Evolutionary conservation across 169 alveolate species (phyloP).

Genomic region (Amoebophrya sp.): DNA sequence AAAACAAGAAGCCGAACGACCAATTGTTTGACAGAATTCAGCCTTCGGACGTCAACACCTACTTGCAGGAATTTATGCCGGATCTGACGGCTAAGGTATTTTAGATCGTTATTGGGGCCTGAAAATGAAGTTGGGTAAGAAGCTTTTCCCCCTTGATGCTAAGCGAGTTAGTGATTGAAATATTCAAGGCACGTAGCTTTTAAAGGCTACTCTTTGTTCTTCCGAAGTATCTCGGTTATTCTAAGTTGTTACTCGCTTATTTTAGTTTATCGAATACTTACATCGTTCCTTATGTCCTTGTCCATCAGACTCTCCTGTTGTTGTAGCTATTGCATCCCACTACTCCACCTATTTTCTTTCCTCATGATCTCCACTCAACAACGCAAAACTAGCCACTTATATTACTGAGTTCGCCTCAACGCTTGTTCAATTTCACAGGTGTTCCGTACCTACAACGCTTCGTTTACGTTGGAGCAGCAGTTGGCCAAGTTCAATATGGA

Average conservation of each 20-base stretch:
- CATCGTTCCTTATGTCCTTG: not conserved
- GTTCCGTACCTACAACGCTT: slow-evolving; percentile 98
- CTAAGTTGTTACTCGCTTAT: not conserved
- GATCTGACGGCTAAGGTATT: slow-evolving; percentile 92
- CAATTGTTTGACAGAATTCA: not conserved
- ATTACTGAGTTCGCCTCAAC: too few relatives aligned
- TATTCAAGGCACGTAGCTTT: too few relatives aligned
- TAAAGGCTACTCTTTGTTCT: not conserved
- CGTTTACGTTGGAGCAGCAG: slow-evolving; percentile 88
- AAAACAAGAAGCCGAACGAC: not conserved
- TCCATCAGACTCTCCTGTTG: not conserved
- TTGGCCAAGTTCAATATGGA: slow-evolving; percentile 46
- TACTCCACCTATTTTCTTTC: not conserved
- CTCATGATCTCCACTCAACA: too few relatives aligned
- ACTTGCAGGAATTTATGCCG: slow-evolving; percentile 91
- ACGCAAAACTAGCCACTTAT: too few relatives aligned
- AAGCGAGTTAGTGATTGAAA: too few relatives aligned
- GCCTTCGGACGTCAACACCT: slow-evolving; percentile 75
- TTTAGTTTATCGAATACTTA: too few relatives aligned
- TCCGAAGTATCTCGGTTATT: not conserved
- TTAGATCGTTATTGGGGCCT: not conserved
- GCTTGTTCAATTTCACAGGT: slow-evolving; percentile 92
- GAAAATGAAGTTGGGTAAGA: too few relatives aligned
- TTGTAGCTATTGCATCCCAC: not conserved
- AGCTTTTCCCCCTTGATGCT: too few relatives aligned